A percentile compares a stretch with the other conserved stretches of the same genome.
Conservation (phyloP, 2,329 filamentous ascomycete genomes). For the Xylariaceae sp. region DNA sequence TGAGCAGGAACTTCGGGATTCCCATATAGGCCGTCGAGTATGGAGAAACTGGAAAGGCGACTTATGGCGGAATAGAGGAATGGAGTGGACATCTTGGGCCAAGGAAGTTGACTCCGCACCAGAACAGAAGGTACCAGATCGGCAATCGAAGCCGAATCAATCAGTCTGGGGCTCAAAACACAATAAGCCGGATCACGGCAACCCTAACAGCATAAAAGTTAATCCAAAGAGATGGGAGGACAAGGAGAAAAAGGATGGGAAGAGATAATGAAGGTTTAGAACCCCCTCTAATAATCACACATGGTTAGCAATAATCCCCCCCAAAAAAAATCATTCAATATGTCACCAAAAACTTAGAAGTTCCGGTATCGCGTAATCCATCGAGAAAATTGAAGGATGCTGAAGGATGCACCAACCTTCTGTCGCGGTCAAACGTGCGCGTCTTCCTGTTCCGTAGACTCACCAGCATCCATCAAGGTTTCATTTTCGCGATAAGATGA, state of each 20-base stretch:
- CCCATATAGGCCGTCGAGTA: constrained; percentile 50
- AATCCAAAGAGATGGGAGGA: constrained; percentile 1
- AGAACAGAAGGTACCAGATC: constrained; percentile 12
- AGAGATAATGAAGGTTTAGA: neutral
- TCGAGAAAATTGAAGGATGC: no score
- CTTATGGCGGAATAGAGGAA: constrained; percentile 47
- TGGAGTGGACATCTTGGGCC: constrained; percentile 53
- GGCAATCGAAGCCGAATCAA: constrained; percentile 12
- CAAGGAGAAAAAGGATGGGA: constrained; percentile 9
- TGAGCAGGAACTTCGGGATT: constrained; percentile 46
- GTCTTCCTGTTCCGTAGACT: no score
- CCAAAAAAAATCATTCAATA: neutral
- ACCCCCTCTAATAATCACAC: neutral
- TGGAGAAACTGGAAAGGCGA: constrained; percentile 56
- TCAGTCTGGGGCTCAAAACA: constrained; percentile 10
- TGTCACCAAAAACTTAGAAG: no score
- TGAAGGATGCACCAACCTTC: no score
- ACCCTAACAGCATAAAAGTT: constrained; percentile 14
- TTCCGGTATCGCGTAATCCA: no score
- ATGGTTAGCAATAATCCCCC: neutral
- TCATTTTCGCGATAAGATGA: no score
- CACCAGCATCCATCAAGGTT: no score
- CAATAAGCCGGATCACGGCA: constrained; percentile 3
- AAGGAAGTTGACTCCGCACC: constrained; percentile 42
- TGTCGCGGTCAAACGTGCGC: no score